These are phyloP conservation scores for Acanthamoeba culbertsoni DNA, from an alignment of 208 protist species.

Conservation along the genomic window DNA sequence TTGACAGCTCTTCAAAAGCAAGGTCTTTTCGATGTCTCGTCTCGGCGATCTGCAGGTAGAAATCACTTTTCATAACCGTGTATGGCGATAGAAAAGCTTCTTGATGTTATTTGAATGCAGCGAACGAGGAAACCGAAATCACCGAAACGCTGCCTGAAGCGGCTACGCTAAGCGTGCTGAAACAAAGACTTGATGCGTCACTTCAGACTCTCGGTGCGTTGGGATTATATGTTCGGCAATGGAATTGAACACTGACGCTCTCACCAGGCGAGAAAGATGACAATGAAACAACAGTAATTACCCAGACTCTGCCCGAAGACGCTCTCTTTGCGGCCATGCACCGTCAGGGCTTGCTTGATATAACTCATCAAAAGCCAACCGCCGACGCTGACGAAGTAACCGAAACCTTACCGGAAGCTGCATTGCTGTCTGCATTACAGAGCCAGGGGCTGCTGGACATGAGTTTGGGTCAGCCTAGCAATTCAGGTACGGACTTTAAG, in stretches of 20 bases:
- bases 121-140: too few relatives aligned
- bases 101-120: too few relatives aligned
- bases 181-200: too few relatives aligned
- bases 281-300: background rate
- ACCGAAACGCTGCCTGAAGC: background rate
- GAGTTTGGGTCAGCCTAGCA: too few relatives aligned
- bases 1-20: too few relatives aligned
- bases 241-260: too few relatives aligned
- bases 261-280: background rate
- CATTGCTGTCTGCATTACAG: background rate
- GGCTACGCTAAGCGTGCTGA: background rate
- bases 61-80: background rate
- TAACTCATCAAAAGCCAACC: too few relatives aligned
- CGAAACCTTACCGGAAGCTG: background rate
- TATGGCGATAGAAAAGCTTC: background rate
- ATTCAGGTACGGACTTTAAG: too few relatives aligned
- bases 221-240: background rate
- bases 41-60: too few relatives aligned
- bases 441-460: too few relatives aligned
- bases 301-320: background rate
- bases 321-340: background rate
- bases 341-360: background rate
- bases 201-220: too few relatives aligned
- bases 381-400: too few relatives aligned
- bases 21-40: background rate